Evolutionary conservation across 1,284 basidiomycete species (phyloP).

Genomic region (Cryptococcus sp.): DNA sequence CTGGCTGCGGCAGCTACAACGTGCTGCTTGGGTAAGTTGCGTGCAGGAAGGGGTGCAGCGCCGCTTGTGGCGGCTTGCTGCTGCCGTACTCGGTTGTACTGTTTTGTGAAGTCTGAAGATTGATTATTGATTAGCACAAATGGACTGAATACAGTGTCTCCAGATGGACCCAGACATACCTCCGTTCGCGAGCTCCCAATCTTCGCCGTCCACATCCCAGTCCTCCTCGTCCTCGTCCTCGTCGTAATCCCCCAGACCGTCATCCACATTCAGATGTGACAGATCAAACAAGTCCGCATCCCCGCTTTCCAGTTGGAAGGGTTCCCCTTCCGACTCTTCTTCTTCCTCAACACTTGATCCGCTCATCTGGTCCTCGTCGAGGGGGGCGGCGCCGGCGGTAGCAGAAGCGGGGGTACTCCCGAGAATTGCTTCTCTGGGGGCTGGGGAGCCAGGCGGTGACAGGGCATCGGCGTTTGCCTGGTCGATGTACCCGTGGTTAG

Average conservation of each 20-base stretch:
- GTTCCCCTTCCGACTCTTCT: conserved; percentile 20
- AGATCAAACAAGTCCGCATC: neutral
- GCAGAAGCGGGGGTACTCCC: neutral
- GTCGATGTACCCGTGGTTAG: conserved; percentile 16
- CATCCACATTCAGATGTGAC: neutral
- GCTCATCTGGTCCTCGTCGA: conserved; percentile 25
- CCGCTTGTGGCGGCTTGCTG: conserved; percentile 52
- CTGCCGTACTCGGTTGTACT: conserved; percentile 87
- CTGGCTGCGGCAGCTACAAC: conserved; percentile 36
- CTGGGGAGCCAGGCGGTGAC: neutral
- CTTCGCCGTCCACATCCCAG: conserved; percentile 72
- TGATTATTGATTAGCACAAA: conserved; percentile 1
- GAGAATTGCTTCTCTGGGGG: neutral
- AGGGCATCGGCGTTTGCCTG: neutral
- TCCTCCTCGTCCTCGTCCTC: conserved; percentile 42
- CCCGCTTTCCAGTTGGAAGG: conserved; percentile 10
- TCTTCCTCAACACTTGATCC: conserved; percentile 35
- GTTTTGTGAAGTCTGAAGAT: conserved; percentile 84
- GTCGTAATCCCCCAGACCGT: conserved; percentile 1
- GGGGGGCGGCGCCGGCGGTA: neutral
- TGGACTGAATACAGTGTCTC: too few species aligned
- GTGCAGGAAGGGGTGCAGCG: conserved; percentile 13
- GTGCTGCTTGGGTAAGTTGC: conserved; percentile 20
- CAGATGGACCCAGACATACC: conserved; percentile 43
- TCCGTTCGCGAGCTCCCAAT: conserved; percentile 76